Evolutionary conservation across 2,329 filamentous ascomycete genomes (phyloP).

Genomic region (Colletotrichum noveboracense): DNA sequence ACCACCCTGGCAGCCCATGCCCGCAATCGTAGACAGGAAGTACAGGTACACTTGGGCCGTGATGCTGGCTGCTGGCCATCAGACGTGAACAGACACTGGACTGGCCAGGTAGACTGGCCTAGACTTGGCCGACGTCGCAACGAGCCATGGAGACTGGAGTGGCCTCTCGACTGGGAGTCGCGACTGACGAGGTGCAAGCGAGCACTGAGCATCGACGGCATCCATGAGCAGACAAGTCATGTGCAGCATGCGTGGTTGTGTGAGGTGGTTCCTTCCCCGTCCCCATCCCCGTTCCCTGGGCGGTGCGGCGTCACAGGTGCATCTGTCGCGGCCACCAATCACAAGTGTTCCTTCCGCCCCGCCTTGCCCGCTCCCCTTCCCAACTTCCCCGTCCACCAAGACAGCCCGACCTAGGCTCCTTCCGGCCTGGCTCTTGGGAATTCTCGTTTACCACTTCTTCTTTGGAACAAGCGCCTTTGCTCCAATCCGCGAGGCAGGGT

Average conservation of each 20-base stretch:
- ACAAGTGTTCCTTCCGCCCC: neutral
- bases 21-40: neutral
- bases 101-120: neutral
- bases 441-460: conserved; percentile 22
- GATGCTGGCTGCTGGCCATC: neutral
- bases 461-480: conserved; percentile 14
- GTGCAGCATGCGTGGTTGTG: neutral
- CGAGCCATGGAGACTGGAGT: neutral
- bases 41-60: neutral
- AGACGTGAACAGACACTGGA: neutral
- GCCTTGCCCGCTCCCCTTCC: neutral
- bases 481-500: neutral
- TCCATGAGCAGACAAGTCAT: neutral
- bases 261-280: neutral
- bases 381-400: conserved; percentile 1
- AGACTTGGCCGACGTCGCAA: conserved; percentile 2
- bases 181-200: neutral
- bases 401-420: neutral
- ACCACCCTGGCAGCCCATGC: neutral
- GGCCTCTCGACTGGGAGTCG: neutral
- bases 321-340: neutral
- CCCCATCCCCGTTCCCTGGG: neutral
- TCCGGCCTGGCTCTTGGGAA: neutral
- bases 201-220: neutral
- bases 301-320: neutral